These are phyloP conservation scores for Mucor plumbeus DNA, from an alignment of 371 early-diverging fungal species.

Conservation along the genomic window DNA sequence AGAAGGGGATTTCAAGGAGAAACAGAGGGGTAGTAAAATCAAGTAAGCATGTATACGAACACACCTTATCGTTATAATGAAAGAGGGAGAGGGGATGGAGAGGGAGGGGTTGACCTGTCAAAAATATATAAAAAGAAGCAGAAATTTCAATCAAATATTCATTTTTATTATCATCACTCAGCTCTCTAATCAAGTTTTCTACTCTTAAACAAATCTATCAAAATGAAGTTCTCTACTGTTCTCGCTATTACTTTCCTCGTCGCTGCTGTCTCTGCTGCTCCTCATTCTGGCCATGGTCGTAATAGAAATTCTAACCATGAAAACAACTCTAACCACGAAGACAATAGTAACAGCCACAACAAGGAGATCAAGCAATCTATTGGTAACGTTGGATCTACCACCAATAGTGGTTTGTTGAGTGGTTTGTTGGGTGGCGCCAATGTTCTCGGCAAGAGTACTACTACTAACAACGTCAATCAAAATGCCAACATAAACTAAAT, in stretches of 20 bases:
- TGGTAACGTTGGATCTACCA: constrained; percentile 6
- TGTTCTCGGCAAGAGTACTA: neutral
- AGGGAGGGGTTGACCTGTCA: neutral
- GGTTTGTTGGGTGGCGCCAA: neutral
- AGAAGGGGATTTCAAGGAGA: neutral
- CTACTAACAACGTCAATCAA: neutral
- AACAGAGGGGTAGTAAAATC: neutral
- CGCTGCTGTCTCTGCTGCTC: constrained; percentile 30
- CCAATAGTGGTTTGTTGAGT: neutral
- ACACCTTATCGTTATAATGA: neutral
- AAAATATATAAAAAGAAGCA: neutral
- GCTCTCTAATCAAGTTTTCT: constrained; percentile 4
- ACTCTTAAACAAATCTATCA: constrained; percentile 3
- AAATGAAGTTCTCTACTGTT: constrained; percentile 38
- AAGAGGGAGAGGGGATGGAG: neutral
- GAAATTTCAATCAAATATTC: neutral
- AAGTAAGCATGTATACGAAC: neutral
- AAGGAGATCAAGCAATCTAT: constrained; percentile 7
- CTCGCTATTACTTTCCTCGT: constrained; percentile 34
- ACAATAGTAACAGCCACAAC: constrained; percentile 5
- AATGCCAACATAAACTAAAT: neutral
- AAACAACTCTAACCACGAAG: neutral
- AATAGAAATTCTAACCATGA: no score
- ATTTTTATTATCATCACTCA: neutral
- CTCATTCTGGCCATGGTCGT: constrained; percentile 10